Evolutionary conservation across 2,329 filamentous ascomycete genomes (phyloP).

Genomic region (Nemania sp.): DNA sequence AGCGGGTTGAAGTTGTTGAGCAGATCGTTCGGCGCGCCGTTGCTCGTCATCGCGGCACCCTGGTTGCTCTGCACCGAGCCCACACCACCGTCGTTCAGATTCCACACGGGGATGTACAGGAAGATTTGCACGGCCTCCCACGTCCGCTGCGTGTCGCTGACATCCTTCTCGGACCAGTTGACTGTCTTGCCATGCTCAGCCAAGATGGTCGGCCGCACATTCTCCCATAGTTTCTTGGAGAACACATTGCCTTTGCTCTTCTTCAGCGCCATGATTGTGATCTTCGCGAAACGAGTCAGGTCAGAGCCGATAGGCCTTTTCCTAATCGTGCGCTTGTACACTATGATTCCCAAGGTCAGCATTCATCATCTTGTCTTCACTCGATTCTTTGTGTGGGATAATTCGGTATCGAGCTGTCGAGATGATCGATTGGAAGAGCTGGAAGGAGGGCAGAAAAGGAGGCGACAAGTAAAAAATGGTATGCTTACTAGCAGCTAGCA

Average conservation of each 20-base stretch:
- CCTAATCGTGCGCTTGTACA: constrained; percentile 59
- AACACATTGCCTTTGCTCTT: constrained; percentile 56
- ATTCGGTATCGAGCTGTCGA: not conserved
- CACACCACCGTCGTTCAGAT: constrained; percentile 46
- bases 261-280: constrained; percentile 57
- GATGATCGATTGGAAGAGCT: not conserved
- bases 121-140: constrained; percentile 48
- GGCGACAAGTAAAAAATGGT: not conserved
- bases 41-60: constrained; percentile 47
- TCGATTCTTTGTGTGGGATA: not conserved
- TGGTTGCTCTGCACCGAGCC: constrained; percentile 43
- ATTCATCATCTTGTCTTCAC: not conserved
- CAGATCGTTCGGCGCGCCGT: constrained; percentile 63
- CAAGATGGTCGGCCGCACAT: constrained; percentile 58
- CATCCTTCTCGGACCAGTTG: constrained; percentile 66
- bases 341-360: constrained; percentile 13
- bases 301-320: constrained; percentile 68
- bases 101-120: constrained; percentile 47
- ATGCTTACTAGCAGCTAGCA: constrained; percentile 52
- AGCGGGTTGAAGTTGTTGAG: constrained; percentile 63
- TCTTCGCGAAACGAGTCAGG: constrained; percentile 60
- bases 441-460: not conserved
- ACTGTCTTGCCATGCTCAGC: constrained; percentile 52
- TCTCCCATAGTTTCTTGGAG: constrained; percentile 60
- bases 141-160: constrained; percentile 64